Evolutionary conservation across 208 protist species (phyloP).

Genomic region (Leishmania guyanensis): DNA sequence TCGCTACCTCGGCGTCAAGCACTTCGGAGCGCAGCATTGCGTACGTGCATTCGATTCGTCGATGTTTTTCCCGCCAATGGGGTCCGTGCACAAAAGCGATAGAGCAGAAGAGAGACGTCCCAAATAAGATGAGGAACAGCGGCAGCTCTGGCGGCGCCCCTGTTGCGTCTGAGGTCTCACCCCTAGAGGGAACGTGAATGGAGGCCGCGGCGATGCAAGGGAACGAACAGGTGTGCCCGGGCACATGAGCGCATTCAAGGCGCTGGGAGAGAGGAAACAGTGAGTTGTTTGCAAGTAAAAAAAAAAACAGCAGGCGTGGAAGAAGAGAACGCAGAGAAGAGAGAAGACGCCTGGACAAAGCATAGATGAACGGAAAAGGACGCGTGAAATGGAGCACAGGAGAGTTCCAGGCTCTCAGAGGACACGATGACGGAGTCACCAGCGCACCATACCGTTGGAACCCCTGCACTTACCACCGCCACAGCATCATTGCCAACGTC

Average conservation of each 20-base stretch:
- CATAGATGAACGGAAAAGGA: background rate
- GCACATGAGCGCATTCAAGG: background rate
- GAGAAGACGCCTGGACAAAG: background rate
- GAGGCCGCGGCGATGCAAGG: background rate
- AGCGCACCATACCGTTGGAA: background rate
- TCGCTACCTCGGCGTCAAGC: slow-evolving; percentile 56
- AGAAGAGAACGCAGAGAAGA: background rate
- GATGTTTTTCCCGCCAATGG: background rate
- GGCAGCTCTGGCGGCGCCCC: background rate
- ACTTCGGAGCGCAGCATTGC: slow-evolving; percentile 69
- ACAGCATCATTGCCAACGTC: background rate
- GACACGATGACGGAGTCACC: background rate
- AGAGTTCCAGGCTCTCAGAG: background rate
- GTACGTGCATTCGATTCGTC: background rate
- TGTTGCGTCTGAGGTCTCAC: background rate
- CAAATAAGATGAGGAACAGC: background rate
- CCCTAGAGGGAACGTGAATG: background rate
- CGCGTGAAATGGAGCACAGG: background rate
- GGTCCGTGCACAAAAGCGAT: background rate
- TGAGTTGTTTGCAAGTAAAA: background rate
- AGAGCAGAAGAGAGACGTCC: background rate
- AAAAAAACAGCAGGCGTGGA: background rate
- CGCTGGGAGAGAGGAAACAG: background rate
- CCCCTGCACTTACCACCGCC: background rate
- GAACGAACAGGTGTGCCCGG: background rate